These are phyloP conservation scores for Fusarium nisikadoi DNA, from an alignment of 2,329 filamentous ascomycete species.

Conservation along the genomic window DNA sequence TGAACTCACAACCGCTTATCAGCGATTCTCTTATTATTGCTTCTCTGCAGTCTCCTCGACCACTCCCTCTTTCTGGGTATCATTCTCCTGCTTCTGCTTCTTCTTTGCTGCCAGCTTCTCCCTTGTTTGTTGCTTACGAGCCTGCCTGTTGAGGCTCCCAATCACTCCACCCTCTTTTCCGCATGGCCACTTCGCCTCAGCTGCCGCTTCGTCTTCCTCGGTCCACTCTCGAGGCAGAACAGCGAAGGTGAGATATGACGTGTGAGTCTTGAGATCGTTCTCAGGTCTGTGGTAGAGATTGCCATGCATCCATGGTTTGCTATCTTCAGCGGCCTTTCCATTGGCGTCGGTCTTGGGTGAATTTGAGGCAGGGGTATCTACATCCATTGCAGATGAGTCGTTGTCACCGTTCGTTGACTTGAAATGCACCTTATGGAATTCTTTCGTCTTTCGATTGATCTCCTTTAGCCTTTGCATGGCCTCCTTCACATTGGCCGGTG, in stretches of 20 bases:
- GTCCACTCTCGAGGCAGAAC: conserved; percentile 88
- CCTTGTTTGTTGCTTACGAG: conserved; percentile 67
- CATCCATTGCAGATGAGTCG: conserved; percentile 55
- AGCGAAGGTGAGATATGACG: conserved; percentile 96
- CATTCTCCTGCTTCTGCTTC: conserved; percentile 49
- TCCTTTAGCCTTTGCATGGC: conserved; percentile 77
- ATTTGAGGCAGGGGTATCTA: conserved; percentile 47
- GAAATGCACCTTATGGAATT: conserved; percentile 64
- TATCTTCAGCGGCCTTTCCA: conserved; percentile 35
- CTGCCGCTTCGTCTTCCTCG: conserved; percentile 79
- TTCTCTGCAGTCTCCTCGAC: conserved; percentile 25
- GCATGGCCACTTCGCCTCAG: conserved; percentile 72
- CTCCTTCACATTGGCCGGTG: conserved; percentile 80
- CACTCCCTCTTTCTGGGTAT: conserved; percentile 38
- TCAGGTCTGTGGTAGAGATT: conserved; percentile 83
- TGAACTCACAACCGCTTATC: conserved; percentile 8
- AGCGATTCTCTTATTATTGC: conserved; percentile 22
- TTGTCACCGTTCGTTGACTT: conserved; percentile 29
- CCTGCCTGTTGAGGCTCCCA: conserved; percentile 63
- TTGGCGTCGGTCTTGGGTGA: conserved; percentile 42
- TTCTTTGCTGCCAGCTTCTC: conserved; percentile 61
- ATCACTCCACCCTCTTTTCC: conserved; percentile 63
- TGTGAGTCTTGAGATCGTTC: conserved; percentile 92
- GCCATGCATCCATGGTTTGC: conserved; percentile 78
- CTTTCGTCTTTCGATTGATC: conserved; percentile 75